Evolutionary conservation across 805 yeast species (phyloP), one percentile per base, ranked within the genome.

Genomic region (Nakazawaea peltata): DNA sequence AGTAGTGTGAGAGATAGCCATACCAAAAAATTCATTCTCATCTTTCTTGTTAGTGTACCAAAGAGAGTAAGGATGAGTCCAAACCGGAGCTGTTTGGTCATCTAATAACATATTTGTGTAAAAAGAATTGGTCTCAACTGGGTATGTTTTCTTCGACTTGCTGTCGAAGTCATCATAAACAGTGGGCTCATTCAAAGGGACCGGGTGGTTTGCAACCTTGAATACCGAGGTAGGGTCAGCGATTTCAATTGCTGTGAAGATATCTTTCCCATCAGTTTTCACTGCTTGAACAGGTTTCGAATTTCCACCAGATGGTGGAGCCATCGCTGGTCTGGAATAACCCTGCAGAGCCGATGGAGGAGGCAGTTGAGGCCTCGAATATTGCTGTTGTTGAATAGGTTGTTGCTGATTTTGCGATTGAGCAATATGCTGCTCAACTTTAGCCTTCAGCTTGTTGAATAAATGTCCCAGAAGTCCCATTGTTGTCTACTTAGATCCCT

Each of bases 41-140:
- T 37, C 40, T 31, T 59, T 59, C 5, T 49, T 54, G 36, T 63
- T 71, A 7, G 78, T 61, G 42, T 65, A 65, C 90, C 88, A 83
- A 5, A 81, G 57, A 21, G 84, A 73, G 49, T 82, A 83, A 2
- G 95, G 95, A 45, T 81, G 86, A 0, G 90, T 74, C 87, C 88
- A 84, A 0, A 77, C 69, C 0, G 90, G 84, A 38, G 71, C 63
- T 2, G 74, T 71, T 49, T 81, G 90, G 37, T 67, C 66, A 1
- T 69, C 86, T 24, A 84, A 64, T 9, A 83, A 54, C 53, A 84
- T 56, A 55, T 84, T 84, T 25, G 81, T 79, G 52, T 77, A 84
- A 49, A 83, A 84, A 49, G 83, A 82, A 54, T 84, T 84, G 6
- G 94, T 83, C 41, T 78, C 78, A 19, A 79, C 64, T 1, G 86